Percentiles rank a stretch among this genome's conserved stretches.
phyloP scores from a whole-genome alignment of 2,329 filamentous ascomycete species.

The Botrytis hyacinthi region DNA sequence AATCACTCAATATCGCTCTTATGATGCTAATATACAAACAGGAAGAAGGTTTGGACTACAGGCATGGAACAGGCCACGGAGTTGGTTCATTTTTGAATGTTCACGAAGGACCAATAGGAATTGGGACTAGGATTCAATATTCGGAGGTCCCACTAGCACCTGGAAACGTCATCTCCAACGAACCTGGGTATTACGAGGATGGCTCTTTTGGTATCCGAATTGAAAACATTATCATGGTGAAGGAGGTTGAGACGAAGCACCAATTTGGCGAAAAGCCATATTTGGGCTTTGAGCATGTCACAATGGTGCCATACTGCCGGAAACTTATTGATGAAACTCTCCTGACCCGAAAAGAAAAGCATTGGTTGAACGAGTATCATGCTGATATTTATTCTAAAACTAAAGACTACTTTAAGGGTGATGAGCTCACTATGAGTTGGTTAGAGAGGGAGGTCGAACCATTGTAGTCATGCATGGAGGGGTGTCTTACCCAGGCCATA shows the following conservation, averaged over 20 bases:
- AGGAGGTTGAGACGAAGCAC: conserved; percentile 81
- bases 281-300: conserved; percentile 94
- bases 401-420: conserved; percentile 68
- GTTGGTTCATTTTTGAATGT: conserved; percentile 95
- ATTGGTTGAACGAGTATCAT: conserved; percentile 87
- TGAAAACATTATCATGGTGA: conserved; percentile 92
- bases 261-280: conserved; percentile 93
- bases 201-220: conserved; percentile 92
- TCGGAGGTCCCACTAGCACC: conserved; percentile 83
- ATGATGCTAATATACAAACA: conserved; percentile 33
- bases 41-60: conserved; percentile 83
- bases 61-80: conserved; percentile 94
- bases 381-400: conserved; percentile 80
- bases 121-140: conserved; percentile 88
- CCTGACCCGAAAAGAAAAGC: conserved; percentile 70
- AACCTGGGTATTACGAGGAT: conserved; percentile 97
- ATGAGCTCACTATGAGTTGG: conserved; percentile 73
- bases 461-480: conserved; percentile 6
- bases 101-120: conserved; percentile 94
- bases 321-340: conserved; percentile 77
- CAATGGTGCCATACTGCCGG: conserved; percentile 91
- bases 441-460: conserved; percentile 81
- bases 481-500: background rate
- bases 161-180: conserved; percentile 95
- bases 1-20: background rate